Evolutionary conservation across 2,329 filamentous ascomycete species (phyloP), one percentile per base, ranked within the genome.

Genomic region (Colletotrichum sp.): DNA sequence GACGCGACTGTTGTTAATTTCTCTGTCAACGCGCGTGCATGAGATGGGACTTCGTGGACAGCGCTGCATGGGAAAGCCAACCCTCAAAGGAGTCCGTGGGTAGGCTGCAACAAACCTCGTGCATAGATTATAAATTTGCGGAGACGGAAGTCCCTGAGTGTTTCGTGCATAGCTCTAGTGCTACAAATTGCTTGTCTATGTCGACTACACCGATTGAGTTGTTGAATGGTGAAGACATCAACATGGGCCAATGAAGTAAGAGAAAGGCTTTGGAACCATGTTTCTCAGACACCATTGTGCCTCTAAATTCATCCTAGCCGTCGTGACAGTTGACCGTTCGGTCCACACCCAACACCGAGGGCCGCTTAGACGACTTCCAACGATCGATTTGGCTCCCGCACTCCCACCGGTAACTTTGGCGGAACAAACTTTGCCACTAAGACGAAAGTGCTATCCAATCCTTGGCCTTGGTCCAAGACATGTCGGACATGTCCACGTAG

Each of bases 381-480:
- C 21, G 1, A 39, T 39, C 7, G 12, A 26, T 64, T 18, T 36
- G 55, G 26, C 55, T 16, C 30, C 32, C 15, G 8, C 62, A 24
- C 62, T 24, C 34, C 62, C 62, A 32, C 30, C 32, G 34, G 62
- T 13, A 64, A 44, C 62, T 18, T 9, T 64, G 30, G 21, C 15
- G 34, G 1, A 24, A 39, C 59, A 62, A 15, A 62, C 59, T 32
- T 36, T 34, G 26, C 24, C 15, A 59, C 55, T 30, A 30, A 5
- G 55, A 18, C 24, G 24, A 30, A 59, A 52, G 44, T 52, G 44
- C 44, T 24, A 13, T 52, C 44, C 44, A 52, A 52, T 52, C n/a
- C 55, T 59, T 59, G 55, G 55, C 55, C 24, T 64, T 64, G 6
- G 8, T 39, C 62, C 30, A 62, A 62, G 59, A 21, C 59, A 62